Evolutionary conservation across 1,284 basidiomycete genomes (phyloP).

Genomic region (Paramarasmius palmivorus): DNA sequence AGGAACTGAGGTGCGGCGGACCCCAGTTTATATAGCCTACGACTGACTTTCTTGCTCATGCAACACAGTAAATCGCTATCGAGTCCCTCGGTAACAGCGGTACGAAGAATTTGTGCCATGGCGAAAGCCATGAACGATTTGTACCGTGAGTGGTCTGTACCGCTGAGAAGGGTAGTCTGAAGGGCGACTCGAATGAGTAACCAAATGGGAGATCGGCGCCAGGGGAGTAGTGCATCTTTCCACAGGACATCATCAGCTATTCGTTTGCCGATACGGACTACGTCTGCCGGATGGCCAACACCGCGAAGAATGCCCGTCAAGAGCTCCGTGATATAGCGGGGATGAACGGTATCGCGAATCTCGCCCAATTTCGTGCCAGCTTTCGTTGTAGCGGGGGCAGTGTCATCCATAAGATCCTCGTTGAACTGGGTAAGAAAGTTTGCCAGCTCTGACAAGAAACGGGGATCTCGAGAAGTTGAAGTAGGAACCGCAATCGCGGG

Average conservation of each 20-base stretch:
- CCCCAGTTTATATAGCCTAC: background rate
- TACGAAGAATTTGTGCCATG: constrained; percentile 31
- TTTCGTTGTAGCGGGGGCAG: background rate
- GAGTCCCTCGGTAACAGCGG: constrained; percentile 20
- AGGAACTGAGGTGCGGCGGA: background rate
- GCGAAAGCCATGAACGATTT: constrained; percentile 48
- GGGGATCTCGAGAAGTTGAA: constrained; percentile 14
- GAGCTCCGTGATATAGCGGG: constrained; percentile 13
- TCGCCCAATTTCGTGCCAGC: constrained; percentile 4
- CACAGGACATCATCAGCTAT: constrained; percentile 46
- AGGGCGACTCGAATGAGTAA: constrained; percentile 35
- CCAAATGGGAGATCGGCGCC: constrained; percentile 39
- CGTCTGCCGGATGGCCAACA: constrained; percentile 23
- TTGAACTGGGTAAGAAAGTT: constrained; percentile 14
- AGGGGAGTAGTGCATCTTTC: constrained; percentile 35
- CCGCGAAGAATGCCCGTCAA: constrained; percentile 33
- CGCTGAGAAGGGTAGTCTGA: constrained; percentile 19
- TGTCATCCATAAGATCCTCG: constrained; percentile 3
- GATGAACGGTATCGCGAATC: constrained; percentile 9
- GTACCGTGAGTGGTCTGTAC: background rate
- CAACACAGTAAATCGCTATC: constrained; percentile 33
- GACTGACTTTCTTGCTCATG: constrained; percentile 12
- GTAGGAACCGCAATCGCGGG: constrained; percentile 24
- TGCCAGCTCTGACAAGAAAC: constrained; percentile 22
- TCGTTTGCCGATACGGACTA: constrained; percentile 36